Conservation (phyloP, 2,329 filamentous ascomycete genomes). For the Calonectria multiphialidica region DNA sequence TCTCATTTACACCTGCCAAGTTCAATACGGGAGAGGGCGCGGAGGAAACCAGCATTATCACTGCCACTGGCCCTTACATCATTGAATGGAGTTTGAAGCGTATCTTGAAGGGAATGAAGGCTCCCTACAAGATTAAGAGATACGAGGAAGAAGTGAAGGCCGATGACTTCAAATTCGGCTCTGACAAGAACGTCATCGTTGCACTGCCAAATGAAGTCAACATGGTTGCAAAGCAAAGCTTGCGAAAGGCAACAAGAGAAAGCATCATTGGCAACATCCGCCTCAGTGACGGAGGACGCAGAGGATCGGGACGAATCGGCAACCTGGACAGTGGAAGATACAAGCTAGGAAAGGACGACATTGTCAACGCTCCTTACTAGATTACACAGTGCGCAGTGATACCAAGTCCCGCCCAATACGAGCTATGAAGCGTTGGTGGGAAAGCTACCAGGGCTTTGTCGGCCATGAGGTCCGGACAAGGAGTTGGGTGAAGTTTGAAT, state of each 20-base stretch:
- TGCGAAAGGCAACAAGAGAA: conserved; percentile 91
- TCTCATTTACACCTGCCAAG: conserved; percentile 90
- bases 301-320: conserved; percentile 64
- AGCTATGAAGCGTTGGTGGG: conserved; percentile 3
- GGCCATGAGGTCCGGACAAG: conserved; percentile 28
- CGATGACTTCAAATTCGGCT: conserved; percentile 97
- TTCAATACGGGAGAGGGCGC: conserved; percentile 91
- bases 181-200: conserved; percentile 98
- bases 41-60: conserved; percentile 94
- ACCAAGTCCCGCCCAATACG: not conserved
- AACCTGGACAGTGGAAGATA: conserved; percentile 71
- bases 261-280: conserved; percentile 80
- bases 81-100: conserved; percentile 97
- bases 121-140: conserved; percentile 96
- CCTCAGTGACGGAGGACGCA: conserved; percentile 60
- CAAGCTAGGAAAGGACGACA: conserved; percentile 83
- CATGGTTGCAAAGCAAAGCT: conserved; percentile 89
- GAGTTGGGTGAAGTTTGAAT: conserved; percentile 41
- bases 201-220: conserved; percentile 97
- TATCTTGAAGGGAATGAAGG: conserved; percentile 82
- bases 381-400: conserved; percentile 11
- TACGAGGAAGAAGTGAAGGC: conserved; percentile 97
- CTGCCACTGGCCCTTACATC: conserved; percentile 95
- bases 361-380: conserved; percentile 79
- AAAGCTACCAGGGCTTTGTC: conserved; percentile 10